Evolutionary conservation across 1,284 basidiomycete genomes (phyloP), one percentile per base, ranked within the genome.

Genomic region (Tetrapyrgos nigripes): DNA sequence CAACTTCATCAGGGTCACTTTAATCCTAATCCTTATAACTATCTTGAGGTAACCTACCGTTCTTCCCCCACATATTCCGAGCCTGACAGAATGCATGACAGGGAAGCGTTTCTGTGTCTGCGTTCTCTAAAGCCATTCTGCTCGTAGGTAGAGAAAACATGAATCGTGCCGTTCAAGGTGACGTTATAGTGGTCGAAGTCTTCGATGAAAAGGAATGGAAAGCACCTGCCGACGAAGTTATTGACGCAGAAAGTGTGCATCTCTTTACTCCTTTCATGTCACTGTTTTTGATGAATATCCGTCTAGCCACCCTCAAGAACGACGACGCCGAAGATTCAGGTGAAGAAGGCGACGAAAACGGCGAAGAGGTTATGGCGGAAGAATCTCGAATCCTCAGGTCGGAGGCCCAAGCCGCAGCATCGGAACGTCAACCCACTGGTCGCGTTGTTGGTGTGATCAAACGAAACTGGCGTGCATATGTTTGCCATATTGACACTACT

Each of bases 1-100:
- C 81, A 91, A 51, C 84, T 96, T 10, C 84, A 95, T 66, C 93
- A 97, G 74, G 97, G 97, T 0, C 90, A 96, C 71, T 99, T 98
- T 79, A 96, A 94, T 69, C 94, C 96, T 4, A 98, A 94, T 68
- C 88, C 91, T 61, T 99, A 94, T 80, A 99, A 99, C 73, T 99
- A 97, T 69, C 82, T 98, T 6, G 96, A 98, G 82, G 92, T 91
- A 52, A 52, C 79, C 64, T 46, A 35, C 44, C 5, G 59, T 56
- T 33, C 55, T n/a, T n/a, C n/a, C n/a, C n/a, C n/a, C 21, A 46
- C 33, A 26, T 29, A 21, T 10, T 19, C 50, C 40, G 26, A 51
- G 9, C 28, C 13, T 40, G 49, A 28, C 50, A 37, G 27, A 37
- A 21, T 29, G 55, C 8, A 29, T 33, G 14, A 17, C 57, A 94